These are phyloP conservation scores for Sporothrix dimorphospora DNA, from an alignment of 2,329 filamentous ascomycete species.

Conservation along the genomic window DNA sequence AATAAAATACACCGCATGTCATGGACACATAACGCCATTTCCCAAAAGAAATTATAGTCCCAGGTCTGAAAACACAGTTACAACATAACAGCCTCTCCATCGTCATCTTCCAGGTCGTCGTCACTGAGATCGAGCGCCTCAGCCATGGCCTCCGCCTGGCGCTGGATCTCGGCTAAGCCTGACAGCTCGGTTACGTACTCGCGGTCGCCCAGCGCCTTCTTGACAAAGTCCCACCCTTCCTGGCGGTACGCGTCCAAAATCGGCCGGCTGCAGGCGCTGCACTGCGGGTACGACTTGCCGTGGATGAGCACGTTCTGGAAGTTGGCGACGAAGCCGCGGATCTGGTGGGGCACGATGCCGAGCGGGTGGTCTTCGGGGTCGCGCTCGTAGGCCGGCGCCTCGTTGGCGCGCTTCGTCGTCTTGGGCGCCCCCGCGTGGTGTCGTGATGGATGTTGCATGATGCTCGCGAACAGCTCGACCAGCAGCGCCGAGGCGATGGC, in stretches of 20 bases:
- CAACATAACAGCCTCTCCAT: conserved; percentile 60
- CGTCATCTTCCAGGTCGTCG: conserved; percentile 53
- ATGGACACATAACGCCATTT: background rate
- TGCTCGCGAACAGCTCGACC: conserved; percentile 84
- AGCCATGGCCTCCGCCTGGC: conserved; percentile 56
- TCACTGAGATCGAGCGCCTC: conserved; percentile 65
- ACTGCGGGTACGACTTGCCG: conserved; percentile 76
- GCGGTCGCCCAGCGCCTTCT: conserved; percentile 71
- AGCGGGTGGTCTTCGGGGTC: conserved; percentile 63
- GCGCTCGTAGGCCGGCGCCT: conserved; percentile 52
- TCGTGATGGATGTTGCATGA: conserved; percentile 84
- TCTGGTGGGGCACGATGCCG: conserved; percentile 76
- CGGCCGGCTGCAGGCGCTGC: conserved; percentile 75
- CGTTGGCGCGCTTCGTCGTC: conserved; percentile 41
- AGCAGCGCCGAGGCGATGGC: conserved; percentile 89
- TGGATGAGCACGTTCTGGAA: conserved; percentile 75
- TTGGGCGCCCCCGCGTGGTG: conserved; percentile 62
- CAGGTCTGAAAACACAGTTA: conserved; percentile 32
- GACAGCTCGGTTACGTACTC: conserved; percentile 79
- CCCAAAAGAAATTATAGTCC: background rate
- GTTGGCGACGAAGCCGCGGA: conserved; percentile 74
- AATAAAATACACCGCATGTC: background rate
- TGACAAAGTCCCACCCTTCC: conserved; percentile 77
- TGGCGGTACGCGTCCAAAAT: conserved; percentile 69
- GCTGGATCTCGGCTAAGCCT: conserved; percentile 72